Evolutionary conservation across 495 filamentous ascomycete species (phyloP).

Genomic region (Aspergillus carlsbadensis): DNA sequence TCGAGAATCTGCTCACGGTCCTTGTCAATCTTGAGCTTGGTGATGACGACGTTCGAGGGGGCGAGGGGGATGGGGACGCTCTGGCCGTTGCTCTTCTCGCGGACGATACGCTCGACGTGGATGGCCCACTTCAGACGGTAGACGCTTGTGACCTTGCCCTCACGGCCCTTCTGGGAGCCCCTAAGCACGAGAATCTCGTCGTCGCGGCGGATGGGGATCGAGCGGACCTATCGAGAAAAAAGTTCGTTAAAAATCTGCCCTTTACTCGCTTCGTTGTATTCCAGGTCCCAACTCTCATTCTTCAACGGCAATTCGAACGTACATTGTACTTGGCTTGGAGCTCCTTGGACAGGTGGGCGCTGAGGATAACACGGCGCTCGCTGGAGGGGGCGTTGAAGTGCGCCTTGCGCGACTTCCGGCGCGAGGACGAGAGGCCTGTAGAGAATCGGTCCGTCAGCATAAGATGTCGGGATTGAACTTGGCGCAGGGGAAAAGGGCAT

Average conservation of each 20-base stretch:
- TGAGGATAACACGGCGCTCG: slow-evolving; percentile 90
- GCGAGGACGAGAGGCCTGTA: slow-evolving; percentile 73
- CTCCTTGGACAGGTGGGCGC: slow-evolving; percentile 91
- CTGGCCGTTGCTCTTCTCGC: slow-evolving; percentile 94
- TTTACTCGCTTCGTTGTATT: neutral
- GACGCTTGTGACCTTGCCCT: slow-evolving; percentile 82
- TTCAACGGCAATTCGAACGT: slow-evolving; percentile 14
- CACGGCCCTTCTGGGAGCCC: slow-evolving; percentile 88
- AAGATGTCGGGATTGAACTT: neutral
- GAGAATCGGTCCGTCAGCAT: slow-evolving; percentile 33
- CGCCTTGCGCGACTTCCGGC: slow-evolving; percentile 96
- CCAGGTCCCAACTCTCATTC: neutral
- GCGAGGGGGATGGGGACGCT: slow-evolving; percentile 84
- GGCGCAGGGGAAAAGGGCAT: neutral
- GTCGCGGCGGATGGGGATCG: slow-evolving; percentile 96
- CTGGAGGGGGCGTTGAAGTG: slow-evolving; percentile 92
- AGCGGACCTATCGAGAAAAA: slow-evolving; percentile 67
- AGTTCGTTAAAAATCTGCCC: slow-evolving; percentile 30
- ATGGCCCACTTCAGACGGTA: slow-evolving; percentile 98
- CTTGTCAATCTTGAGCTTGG: slow-evolving; percentile 97
- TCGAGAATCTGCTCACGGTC: slow-evolving; percentile 65
- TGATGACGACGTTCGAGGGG: slow-evolving; percentile 92
- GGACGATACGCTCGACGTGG: slow-evolving; percentile 86
- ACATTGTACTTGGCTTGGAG: slow-evolving; percentile 90
- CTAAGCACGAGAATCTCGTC: slow-evolving; percentile 91